These are phyloP conservation scores for Cyathus striatus DNA, from an alignment of 768 basidiomycete species.

Conservation along the genomic window DNA sequence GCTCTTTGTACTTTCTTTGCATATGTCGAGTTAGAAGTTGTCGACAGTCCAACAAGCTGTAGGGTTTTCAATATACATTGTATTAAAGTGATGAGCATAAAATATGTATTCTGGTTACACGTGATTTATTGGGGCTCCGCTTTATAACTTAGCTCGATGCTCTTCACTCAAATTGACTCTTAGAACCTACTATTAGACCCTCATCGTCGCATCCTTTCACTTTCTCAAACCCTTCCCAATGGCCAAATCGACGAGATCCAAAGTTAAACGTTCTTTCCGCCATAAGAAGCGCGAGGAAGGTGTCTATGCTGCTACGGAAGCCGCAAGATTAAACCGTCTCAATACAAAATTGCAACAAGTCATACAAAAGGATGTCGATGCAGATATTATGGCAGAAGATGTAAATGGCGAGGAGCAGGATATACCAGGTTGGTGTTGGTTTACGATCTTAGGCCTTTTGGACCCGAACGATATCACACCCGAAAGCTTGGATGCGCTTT, in stretches of 20 bases:
- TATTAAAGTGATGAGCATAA: too few relatives aligned
- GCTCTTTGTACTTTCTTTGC: too few relatives aligned
- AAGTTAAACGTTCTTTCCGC: conserved; percentile 74
- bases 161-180: too few relatives aligned
- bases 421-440: conserved; percentile 66
- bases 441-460: conserved; percentile 49
- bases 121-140: too few relatives aligned
- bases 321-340: conserved; percentile 71
- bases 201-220: too few relatives aligned
- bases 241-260: conserved; percentile 83
- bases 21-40: too few relatives aligned
- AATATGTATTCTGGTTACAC: too few relatives aligned
- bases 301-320: conserved; percentile 72
- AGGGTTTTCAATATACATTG: too few relatives aligned
- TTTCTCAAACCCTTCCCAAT: too few relatives aligned
- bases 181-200: too few relatives aligned
- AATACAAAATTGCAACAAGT: conserved; percentile 57
- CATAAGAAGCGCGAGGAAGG: conserved; percentile 71
- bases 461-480: conserved; percentile 54
- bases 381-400: conserved; percentile 25
- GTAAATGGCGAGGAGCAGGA: conserved; percentile 28
- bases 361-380: conserved; percentile 34
- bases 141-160: too few relatives aligned
- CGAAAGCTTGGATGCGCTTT: conserved; percentile 37
- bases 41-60: too few relatives aligned